A percentile compares a stretch with the other conserved stretches of the same genome.
Conservation (phyloP, 768 basidiomycete species). For the Mycena galericulata region DNA sequence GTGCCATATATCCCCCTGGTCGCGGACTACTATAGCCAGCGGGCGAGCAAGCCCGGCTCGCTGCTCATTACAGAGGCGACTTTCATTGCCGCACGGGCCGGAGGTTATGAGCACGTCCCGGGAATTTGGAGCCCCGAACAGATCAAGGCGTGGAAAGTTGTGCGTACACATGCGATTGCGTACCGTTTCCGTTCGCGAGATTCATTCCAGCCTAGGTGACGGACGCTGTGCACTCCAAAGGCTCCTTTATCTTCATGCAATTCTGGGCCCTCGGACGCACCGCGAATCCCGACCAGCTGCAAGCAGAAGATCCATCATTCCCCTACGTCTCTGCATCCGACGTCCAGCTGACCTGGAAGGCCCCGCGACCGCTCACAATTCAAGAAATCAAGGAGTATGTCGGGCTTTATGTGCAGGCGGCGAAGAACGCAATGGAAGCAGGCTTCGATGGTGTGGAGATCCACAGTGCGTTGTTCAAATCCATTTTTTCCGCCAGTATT, state of each 20-base stretch:
- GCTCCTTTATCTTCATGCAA: constrained; percentile 40
- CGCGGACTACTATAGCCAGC: constrained; percentile 54
- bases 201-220: constrained; percentile 39
- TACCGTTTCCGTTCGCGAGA: neutral
- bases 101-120: constrained; percentile 55
- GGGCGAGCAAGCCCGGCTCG: constrained; percentile 52
- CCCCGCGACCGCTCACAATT: constrained; percentile 47
- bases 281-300: constrained; percentile 34
- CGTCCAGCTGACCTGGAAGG: constrained; percentile 28
- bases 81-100: constrained; percentile 41
- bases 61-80: constrained; percentile 60
- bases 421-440: constrained; percentile 50
- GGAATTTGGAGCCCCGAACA: constrained; percentile 66
- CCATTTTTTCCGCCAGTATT: neutral
- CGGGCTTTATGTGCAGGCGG: constrained; percentile 37
- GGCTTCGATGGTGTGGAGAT: constrained; percentile 71
- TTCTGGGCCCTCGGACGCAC: constrained; percentile 58
- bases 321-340: constrained; percentile 42
- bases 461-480: constrained; percentile 30
- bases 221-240: constrained; percentile 53
- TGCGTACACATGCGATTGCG: constrained; percentile 34
- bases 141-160: constrained; percentile 33
- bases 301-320: constrained; percentile 24
- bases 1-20: constrained; percentile 48
- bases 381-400: constrained; percentile 54